Evolutionary conservation across 345 rosid species (phyloP).

Genomic region (Arabidopsis thaliana): DNA sequence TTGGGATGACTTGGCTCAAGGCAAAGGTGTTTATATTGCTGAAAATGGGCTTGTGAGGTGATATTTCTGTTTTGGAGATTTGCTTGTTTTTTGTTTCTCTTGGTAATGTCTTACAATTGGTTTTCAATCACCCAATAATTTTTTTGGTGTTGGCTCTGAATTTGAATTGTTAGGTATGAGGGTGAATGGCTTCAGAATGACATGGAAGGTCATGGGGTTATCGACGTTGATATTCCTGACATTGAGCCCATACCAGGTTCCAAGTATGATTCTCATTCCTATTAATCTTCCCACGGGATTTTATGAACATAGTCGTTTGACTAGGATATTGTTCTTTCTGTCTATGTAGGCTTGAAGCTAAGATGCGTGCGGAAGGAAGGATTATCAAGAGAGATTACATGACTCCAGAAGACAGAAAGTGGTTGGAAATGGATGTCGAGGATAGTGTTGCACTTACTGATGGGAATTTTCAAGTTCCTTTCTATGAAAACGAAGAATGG

Average conservation of each 20-base stretch:
- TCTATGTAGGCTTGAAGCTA: slow-evolving; percentile 76
- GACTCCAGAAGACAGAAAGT: slow-evolving; percentile 85
- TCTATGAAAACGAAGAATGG: slow-evolving; percentile 81
- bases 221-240: slow-evolving; percentile 91
- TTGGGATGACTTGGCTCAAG: slow-evolving; percentile 97
- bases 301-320: slow-evolving; percentile 10
- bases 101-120: not conserved
- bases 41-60: slow-evolving; percentile 86
- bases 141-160: slow-evolving; percentile 16
- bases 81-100: slow-evolving; percentile 18
- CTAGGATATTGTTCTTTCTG: slow-evolving; percentile 13
- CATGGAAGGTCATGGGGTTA: slow-evolving; percentile 91
- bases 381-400: slow-evolving; percentile 77
- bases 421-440: slow-evolving; percentile 97
- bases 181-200: slow-evolving; percentile 95
- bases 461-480: slow-evolving; percentile 64
- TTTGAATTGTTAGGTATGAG: slow-evolving; percentile 67
- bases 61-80: slow-evolving; percentile 6
- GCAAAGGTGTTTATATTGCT: slow-evolving; percentile 90
- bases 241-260: slow-evolving; percentile 92
- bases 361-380: slow-evolving; percentile 93
- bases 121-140: not conserved
- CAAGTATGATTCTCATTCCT: slow-evolving; percentile 58
- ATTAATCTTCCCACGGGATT: not conserved
- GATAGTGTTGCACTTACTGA: slow-evolving; percentile 63